These are phyloP conservation scores for Globisporangium nodosum DNA, from an alignment of 352 stramenopile species.

Conservation along the genomic window DNA sequence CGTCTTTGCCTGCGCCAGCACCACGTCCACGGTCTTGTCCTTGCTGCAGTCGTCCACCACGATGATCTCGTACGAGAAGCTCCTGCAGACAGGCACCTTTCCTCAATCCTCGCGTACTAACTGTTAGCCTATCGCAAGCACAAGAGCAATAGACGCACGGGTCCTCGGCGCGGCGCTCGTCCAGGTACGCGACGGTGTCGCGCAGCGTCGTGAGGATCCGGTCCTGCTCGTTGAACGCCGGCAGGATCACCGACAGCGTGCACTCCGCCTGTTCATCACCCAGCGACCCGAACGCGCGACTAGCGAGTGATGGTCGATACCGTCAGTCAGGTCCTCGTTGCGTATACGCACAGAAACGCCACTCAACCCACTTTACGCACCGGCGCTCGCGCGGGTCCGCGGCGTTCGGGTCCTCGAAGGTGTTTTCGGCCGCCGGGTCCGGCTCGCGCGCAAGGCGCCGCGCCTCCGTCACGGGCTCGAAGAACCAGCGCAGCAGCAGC, in stretches of 20 bases:
- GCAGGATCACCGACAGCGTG: slow-evolving; percentile 89
- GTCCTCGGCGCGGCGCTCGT: slow-evolving; percentile 45
- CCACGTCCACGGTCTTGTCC: slow-evolving; percentile 76
- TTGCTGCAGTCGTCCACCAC: slow-evolving; percentile 91
- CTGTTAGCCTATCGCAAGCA: background rate
- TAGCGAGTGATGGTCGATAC: slow-evolving; percentile 4
- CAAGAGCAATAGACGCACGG: slow-evolving; percentile 18
- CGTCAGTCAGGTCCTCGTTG: too few relatives aligned
- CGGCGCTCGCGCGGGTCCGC: slow-evolving; percentile 19
- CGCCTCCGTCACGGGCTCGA: slow-evolving; percentile 46
- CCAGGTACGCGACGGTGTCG: slow-evolving; percentile 84
- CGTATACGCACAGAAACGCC: too few relatives aligned
- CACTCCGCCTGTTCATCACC: slow-evolving; percentile 42
- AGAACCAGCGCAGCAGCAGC: slow-evolving; percentile 55
- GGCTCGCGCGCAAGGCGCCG: slow-evolving; percentile 37
- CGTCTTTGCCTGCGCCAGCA: slow-evolving; percentile 43
- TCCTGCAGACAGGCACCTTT: background rate
- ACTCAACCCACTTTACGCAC: slow-evolving; percentile 20
- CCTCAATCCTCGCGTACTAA: background rate
- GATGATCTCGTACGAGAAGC: slow-evolving; percentile 83
- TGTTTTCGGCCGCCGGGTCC: slow-evolving; percentile 49
- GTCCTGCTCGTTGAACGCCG: slow-evolving; percentile 94
- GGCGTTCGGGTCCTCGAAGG: slow-evolving; percentile 49
- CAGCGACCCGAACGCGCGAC: slow-evolving; percentile 51
- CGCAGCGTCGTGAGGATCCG: slow-evolving; percentile 90